Percentiles rank a stretch among this genome's conserved stretches.
Conservation (phyloP, 805 yeast species). For the Candida boidinii region DNA sequence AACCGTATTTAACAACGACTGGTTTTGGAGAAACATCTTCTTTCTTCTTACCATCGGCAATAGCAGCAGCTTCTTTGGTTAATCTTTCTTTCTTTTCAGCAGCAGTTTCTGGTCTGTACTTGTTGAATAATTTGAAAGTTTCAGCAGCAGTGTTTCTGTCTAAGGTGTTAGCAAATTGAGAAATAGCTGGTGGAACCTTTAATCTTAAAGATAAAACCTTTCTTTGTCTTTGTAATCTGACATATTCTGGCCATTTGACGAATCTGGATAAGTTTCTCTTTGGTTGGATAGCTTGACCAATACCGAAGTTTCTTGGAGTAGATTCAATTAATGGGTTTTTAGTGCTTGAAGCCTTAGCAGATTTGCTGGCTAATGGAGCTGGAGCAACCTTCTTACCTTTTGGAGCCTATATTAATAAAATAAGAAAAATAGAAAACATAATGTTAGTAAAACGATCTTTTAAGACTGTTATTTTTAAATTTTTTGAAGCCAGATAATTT, state of each 20-base stretch:
- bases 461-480: background rate
- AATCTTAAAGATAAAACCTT: constrained; percentile 87
- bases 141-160: constrained; percentile 98
- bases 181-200: constrained; percentile 95
- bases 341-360: constrained; percentile 36
- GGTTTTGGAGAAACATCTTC: constrained; percentile 95
- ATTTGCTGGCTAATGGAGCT: constrained; percentile 83
- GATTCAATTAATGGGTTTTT: constrained; percentile 82
- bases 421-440: background rate
- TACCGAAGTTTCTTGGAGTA: constrained; percentile 85
- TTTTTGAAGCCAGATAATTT: no score
- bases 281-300: constrained; percentile 90
- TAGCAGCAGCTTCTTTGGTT: constrained; percentile 95
- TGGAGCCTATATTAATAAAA: constrained; percentile 21
- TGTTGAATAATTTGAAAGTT: constrained; percentile 92
- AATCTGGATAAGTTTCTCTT: constrained; percentile 91
- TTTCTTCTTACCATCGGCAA: constrained; percentile 94
- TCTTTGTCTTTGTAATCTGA: constrained; percentile 95
- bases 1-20: constrained; percentile 91
- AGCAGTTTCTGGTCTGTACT: constrained; percentile 95
- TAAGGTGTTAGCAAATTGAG: constrained; percentile 89
- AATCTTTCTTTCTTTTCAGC: constrained; percentile 97
- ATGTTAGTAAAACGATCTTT: background rate
- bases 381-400: constrained; percentile 83
- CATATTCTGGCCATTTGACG: constrained; percentile 97